Evolutionary conservation across 179 eudicot species (phyloP), one percentile per base, ranked within the genome.

Genomic region (Vitellaria paradoxa): DNA sequence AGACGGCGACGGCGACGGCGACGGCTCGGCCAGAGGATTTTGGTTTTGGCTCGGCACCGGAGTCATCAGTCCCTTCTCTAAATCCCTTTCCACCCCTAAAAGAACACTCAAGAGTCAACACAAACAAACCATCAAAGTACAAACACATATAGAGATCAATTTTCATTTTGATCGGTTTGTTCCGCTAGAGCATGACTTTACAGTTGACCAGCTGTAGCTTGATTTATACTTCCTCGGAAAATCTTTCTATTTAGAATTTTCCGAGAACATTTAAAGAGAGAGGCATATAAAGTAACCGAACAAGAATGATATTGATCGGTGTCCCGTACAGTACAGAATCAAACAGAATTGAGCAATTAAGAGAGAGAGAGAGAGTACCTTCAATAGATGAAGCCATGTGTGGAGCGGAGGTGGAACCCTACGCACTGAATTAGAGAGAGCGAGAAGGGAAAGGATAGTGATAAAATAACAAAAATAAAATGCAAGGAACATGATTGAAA

Each of bases 1-100:
- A 1, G 62, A 57, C 50, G 84, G 81, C 0, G 81, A 62, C 18
- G 81, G 79, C 18, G 66, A 24, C 1, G 66, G 30, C 66, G 84
- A 78, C 17, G 74, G 53, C 73, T 73, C 73, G 4, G 55, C 57
- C 15, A 18, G 13, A 77, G 62, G 66, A 49, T 30, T 56, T 10
- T 59, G 63, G 63, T 59, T 59, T 9, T 24, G 59, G 14, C 0
- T 26, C 18, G 12, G 68, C n/a, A 67, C 4, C 6, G 79, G 79
- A 37, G 57, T 63, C 73, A 24, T 42, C 45, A 62, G 12, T n/a
- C 76, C 83, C 57, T 65, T 70, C 42, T 63, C 66, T 63, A 63
- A 63, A 63, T 63, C 66, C 15, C 72, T 77, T 49, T 71, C 74
- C 30, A 46, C 70, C n/a, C 63, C 73, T 81, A 45, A 53, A 49